Percentiles rank a stretch among this genome's conserved stretches.
These are phyloP conservation scores for Neostapfia colusana DNA, from an alignment of 176 grass and related monocot genomes.

Conservation along the genomic window DNA sequence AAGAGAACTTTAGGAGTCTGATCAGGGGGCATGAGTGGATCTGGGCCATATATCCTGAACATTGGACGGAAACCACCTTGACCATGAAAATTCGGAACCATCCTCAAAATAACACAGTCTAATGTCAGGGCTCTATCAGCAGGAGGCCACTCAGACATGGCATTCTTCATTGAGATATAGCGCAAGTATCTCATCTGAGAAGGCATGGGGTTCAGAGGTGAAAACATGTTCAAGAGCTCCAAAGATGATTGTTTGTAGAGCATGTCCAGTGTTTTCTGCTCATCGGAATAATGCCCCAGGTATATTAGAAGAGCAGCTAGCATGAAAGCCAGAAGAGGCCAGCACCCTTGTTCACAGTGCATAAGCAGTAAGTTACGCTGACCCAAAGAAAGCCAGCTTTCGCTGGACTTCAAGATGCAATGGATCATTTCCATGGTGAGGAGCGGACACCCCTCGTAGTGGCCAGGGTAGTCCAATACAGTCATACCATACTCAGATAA, in stretches of 20 bases:
- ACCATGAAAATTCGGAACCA: constrained; percentile 68
- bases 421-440: constrained; percentile 86
- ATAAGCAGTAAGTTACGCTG: constrained; percentile 70
- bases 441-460: constrained; percentile 83
- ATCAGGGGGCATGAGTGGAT: constrained; percentile 68
- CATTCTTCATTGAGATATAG: constrained; percentile 82
- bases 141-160: constrained; percentile 81
- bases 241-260: constrained; percentile 76
- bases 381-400: constrained; percentile 81
- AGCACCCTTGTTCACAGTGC: constrained; percentile 76
- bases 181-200: constrained; percentile 92
- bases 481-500: constrained; percentile 72
- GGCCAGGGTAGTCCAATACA: constrained; percentile 74
- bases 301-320: constrained; percentile 81
- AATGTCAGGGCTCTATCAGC: constrained; percentile 71
- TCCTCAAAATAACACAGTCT: constrained; percentile 78
- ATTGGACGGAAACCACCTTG: constrained; percentile 75
- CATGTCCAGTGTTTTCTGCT: constrained; percentile 91
- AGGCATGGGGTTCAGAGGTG: constrained; percentile 72
- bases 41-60: constrained; percentile 86
- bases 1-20: constrained; percentile 81
- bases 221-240: constrained; percentile 72
- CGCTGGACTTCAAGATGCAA: constrained; percentile 77
- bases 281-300: constrained; percentile 71
- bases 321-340: constrained; percentile 92